These are phyloP conservation scores for Kurtzmaniella quercitrusa DNA, from an alignment of 1,139 yeast species.

Conservation along the genomic window DNA sequence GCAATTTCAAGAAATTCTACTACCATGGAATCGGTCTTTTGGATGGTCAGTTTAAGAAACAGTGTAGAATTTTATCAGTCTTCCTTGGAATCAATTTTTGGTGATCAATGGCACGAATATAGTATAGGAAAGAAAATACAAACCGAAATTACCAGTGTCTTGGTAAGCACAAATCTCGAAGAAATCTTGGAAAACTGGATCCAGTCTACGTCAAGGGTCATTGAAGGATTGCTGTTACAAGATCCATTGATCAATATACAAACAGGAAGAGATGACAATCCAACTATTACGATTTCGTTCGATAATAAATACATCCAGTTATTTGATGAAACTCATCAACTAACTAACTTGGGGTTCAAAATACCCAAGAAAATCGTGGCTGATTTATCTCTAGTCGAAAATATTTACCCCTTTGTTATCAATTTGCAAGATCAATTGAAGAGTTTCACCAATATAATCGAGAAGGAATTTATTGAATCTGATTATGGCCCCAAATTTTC, in stretches of 20 bases:
- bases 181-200: conserved; percentile 49
- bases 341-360: conserved; percentile 52
- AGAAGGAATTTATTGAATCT: conserved; percentile 14
- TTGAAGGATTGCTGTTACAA: conserved; percentile 16
- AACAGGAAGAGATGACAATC: background rate
- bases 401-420: conserved; percentile 56
- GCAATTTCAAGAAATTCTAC: background rate
- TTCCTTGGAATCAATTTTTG: conserved; percentile 38
- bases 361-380: conserved; percentile 41
- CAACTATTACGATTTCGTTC: conserved; percentile 42
- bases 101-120: conserved; percentile 70
- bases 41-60: conserved; percentile 19
- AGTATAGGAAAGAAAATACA: conserved; percentile 68
- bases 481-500: conserved; percentile 34
- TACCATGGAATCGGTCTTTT: conserved; percentile 13
- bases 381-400: conserved; percentile 41
- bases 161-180: conserved; percentile 42
- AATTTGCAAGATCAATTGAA: conserved; percentile 44
- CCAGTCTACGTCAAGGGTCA: conserved; percentile 4
- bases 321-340: conserved; percentile 50
- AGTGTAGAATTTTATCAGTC: conserved; percentile 20
- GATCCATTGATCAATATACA: conserved; percentile 37
- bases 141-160: conserved; percentile 43
- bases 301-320: conserved; percentile 41
- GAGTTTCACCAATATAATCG: conserved; percentile 25